These are phyloP conservation scores for Aspergillus brasiliensis DNA, from an alignment of 2,329 filamentous ascomycete genomes.

Conservation along the genomic window DNA sequence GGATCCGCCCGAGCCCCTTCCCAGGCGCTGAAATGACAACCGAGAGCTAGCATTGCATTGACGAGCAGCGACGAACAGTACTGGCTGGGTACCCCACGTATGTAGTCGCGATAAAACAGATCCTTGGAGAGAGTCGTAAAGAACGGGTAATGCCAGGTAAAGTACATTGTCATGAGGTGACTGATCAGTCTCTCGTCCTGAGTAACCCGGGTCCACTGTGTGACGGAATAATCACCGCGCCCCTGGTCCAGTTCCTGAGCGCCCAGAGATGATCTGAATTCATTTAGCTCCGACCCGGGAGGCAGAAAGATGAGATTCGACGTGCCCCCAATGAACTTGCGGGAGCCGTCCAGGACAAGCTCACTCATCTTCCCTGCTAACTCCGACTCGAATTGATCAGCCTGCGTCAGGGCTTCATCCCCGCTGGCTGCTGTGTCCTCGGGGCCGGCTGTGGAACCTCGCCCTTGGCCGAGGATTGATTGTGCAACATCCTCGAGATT, in stretches of 20 bases:
- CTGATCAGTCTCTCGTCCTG: conserved; percentile 75
- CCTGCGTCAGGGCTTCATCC: conserved; percentile 45
- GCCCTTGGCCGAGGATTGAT: conserved; percentile 57
- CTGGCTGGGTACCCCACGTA: conserved; percentile 66
- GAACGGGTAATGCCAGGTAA: conserved; percentile 96
- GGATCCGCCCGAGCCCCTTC: conserved; percentile 70
- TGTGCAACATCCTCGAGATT: conserved; percentile 66
- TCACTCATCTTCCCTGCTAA: conserved; percentile 93
- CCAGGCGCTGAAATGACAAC: conserved; percentile 86
- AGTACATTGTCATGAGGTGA: conserved; percentile 96
- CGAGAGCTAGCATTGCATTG: conserved; percentile 89
- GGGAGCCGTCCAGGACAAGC: conserved; percentile 79
- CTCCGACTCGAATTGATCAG: conserved; percentile 68
- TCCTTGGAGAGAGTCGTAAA: conserved; percentile 88
- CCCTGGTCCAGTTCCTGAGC: conserved; percentile 51
- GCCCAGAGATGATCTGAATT: conserved; percentile 40
- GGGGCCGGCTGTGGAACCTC: conserved; percentile 46
- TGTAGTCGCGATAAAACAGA: conserved; percentile 84
- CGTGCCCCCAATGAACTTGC: conserved; percentile 90
- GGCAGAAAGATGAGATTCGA: conserved; percentile 87
- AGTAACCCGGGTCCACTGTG: conserved; percentile 86
- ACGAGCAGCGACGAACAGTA: conserved; percentile 91
- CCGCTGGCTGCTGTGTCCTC: conserved; percentile 32
- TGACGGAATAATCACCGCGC: conserved; percentile 66
- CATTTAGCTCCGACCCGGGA: conserved; percentile 49